phyloP scores from a whole-genome alignment of 441 rosid species.

The Gossypium laxum region DNA sequence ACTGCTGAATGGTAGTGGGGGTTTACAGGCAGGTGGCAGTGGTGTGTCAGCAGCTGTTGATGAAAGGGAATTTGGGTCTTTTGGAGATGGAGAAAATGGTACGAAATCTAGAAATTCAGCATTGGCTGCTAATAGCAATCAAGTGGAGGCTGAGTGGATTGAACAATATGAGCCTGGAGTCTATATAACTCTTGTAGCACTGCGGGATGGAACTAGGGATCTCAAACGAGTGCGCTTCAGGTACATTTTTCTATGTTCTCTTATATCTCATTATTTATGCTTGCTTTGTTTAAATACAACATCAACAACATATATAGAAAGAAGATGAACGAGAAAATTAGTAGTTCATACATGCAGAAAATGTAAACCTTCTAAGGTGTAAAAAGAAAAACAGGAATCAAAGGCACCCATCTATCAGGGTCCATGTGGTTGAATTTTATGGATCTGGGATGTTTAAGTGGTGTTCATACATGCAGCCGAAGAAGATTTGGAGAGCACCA shows the following conservation, averaged over 20 bases:
- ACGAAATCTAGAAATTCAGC: slow-evolving; percentile 47
- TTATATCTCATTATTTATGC: background rate
- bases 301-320: background rate
- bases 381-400: background rate
- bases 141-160: slow-evolving; percentile 86
- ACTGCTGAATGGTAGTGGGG: slow-evolving; percentile 36
- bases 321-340: background rate
- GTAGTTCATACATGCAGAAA: background rate
- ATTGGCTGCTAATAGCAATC: slow-evolving; percentile 34
- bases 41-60: slow-evolving; percentile 38
- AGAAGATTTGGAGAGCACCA: slow-evolving; percentile 92
- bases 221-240: slow-evolving; percentile 98
- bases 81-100: slow-evolving; percentile 48
- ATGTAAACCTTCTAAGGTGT: background rate
- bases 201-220: slow-evolving; percentile 89
- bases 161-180: slow-evolving; percentile 96
- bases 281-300: background rate
- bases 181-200: slow-evolving; percentile 73
- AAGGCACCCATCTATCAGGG: background rate
- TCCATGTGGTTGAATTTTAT: background rate
- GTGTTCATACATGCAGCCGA: slow-evolving; percentile 49
- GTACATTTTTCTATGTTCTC: slow-evolving; percentile 27
- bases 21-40: slow-evolving; percentile 22
- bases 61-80: slow-evolving; percentile 43
- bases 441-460: slow-evolving; percentile 1